These are phyloP conservation scores for Boletus pseudo-olivaceus DNA, from an alignment of 768 basidiomycete genomes.

Conservation along the genomic window DNA sequence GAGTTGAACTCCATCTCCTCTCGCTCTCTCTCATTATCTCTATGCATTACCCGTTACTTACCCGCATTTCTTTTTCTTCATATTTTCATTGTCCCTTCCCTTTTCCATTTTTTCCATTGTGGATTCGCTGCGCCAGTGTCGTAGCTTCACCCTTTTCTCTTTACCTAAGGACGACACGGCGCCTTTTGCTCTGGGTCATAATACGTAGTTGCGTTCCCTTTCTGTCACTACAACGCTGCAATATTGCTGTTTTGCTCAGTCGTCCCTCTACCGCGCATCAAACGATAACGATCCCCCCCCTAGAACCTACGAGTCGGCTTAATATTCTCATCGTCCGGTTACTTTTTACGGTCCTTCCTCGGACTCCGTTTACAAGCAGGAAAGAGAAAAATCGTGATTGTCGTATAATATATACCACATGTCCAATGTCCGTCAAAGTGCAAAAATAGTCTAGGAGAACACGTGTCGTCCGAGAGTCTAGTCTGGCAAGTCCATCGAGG, in stretches of 20 bases:
- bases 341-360: constrained; percentile 2
- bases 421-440: not conserved
- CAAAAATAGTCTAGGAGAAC: not conserved
- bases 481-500: not conserved
- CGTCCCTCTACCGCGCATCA: constrained; percentile 17
- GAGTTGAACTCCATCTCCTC: constrained; percentile 18
- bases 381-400: constrained; percentile 3
- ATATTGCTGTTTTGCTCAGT: constrained; percentile 28
- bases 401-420: constrained; percentile 3
- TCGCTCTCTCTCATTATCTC: constrained; percentile 21
- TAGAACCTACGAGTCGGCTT: constrained; percentile 21
- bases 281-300: constrained; percentile 24
- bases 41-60: constrained; percentile 29
- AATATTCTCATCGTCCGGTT: constrained; percentile 18
- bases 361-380: not conserved
- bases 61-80: constrained; percentile 15
- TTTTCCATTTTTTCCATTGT: constrained; percentile 1
- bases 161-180: constrained; percentile 27
- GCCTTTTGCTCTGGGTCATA: constrained; percentile 25
- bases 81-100: constrained; percentile 1
- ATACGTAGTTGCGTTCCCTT: constrained; percentile 23
- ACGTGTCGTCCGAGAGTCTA: not conserved
- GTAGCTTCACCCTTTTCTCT: constrained; percentile 2
- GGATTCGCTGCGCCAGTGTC: constrained; percentile 26
- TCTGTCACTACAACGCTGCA: constrained; percentile 28